Evolutionary conservation across 208 protist genomes (phyloP).

Genomic region (Leishmania arabica): DNA sequence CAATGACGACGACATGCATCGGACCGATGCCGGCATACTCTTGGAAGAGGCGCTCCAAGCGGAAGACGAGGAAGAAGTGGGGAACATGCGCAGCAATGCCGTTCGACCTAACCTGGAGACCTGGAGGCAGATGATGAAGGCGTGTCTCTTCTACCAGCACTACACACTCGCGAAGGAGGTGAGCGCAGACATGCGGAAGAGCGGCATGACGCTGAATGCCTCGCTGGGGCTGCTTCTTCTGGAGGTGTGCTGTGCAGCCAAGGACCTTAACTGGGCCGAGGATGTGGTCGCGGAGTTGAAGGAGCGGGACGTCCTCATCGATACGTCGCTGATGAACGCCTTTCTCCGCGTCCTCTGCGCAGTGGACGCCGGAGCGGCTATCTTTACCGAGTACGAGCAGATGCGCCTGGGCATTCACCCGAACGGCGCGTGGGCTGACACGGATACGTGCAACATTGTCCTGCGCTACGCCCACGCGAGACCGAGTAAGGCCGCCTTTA

Average conservation of each 20-base stretch:
- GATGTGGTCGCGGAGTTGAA: conserved; percentile 61
- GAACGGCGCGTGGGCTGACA: conserved; percentile 62
- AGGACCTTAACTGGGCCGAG: conserved; percentile 51
- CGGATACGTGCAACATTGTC: conserved; percentile 77
- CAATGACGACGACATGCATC: neutral
- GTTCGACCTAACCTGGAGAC: conserved; percentile 76
- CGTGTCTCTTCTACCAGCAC: conserved; percentile 47
- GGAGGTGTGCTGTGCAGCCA: conserved; percentile 43
- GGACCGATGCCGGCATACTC: conserved; percentile 6
- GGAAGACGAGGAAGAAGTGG: conserved; percentile 45
- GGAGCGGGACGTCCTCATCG: conserved; percentile 38
- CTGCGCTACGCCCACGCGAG: conserved; percentile 48
- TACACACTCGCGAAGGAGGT: conserved; percentile 46
- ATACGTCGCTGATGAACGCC: conserved; percentile 67
- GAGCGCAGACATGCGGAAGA: conserved; percentile 41
- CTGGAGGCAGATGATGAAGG: conserved; percentile 68
- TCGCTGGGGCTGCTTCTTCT: conserved; percentile 61
- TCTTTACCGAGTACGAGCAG: conserved; percentile 58
- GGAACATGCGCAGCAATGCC: conserved; percentile 53
- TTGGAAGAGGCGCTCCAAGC: conserved; percentile 62
- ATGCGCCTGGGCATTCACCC: conserved; percentile 73
- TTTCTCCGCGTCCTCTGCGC: conserved; percentile 79
- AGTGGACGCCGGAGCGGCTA: conserved; percentile 30
- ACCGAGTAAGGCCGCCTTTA: conserved; percentile 15
- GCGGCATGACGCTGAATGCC: conserved; percentile 36